A percentile compares a stretch with the other conserved stretches of the same genome.
Conservation (phyloP, 768 basidiomycete genomes). For the Trametes cubensis region DNA sequence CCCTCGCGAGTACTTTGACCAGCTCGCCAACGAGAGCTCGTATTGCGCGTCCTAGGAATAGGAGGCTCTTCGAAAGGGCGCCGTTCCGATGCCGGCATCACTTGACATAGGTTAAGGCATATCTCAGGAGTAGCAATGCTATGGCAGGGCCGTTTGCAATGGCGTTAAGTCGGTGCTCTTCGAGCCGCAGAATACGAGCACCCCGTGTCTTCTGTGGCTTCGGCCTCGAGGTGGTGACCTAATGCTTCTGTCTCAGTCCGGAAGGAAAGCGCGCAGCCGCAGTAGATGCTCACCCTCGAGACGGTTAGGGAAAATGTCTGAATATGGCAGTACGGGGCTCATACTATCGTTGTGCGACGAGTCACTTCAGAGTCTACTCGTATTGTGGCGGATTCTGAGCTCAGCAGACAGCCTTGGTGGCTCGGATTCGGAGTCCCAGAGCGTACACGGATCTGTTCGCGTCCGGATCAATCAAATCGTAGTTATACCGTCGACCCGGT, state of each 20-base stretch:
- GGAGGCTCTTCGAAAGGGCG: too few species aligned
- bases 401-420: background rate
- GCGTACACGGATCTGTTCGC: too few species aligned
- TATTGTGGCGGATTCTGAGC: too few species aligned
- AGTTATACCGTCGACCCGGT: background rate
- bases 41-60: background rate
- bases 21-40: background rate
- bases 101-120: background rate
- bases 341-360: too few species aligned
- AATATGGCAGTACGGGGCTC: background rate
- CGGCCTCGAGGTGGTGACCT: conserved; percentile 12
- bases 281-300: background rate
- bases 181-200: conserved; percentile 5
- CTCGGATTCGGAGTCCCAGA: too few species aligned
- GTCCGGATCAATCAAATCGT: background rate
- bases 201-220: background rate
- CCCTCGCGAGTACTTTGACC: too few species aligned
- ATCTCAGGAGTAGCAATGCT: background rate
- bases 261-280: background rate
- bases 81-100: conserved; percentile 12
- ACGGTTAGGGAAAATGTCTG: background rate
- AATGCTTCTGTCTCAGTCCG: conserved; percentile 6
- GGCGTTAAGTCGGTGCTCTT: conserved; percentile 9
- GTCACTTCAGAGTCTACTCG: too few species aligned
- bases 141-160: background rate